Percentiles rank a stretch among this genome's conserved stretches.
phyloP scores from a whole-genome alignment of 805 yeast species.

The Pichia californica region DNA sequence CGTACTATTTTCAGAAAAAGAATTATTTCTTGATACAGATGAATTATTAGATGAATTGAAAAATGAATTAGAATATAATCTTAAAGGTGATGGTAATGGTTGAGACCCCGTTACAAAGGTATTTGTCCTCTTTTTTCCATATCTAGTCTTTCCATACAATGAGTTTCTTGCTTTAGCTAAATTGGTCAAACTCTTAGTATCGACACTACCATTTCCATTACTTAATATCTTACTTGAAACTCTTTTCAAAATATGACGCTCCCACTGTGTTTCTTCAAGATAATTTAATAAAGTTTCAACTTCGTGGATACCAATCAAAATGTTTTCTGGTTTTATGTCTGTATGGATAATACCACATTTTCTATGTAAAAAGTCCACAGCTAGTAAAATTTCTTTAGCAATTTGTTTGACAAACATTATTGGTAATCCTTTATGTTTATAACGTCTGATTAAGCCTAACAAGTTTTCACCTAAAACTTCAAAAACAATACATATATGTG shows the following conservation, averaged over 20 bases:
- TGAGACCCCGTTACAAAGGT: conserved; percentile 86
- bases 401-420: conserved; percentile 50
- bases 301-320: conserved; percentile 46
- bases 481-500: conserved; percentile 93
- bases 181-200: conserved; percentile 10
- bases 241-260: conserved; percentile 27
- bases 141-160: conserved; percentile 29
- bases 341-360: conserved; percentile 67
- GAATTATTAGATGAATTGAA: conserved; percentile 21
- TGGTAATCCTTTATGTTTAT: conserved; percentile 45
- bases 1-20: not conserved
- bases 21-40: not conserved
- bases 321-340: conserved; percentile 73
- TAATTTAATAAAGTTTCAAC: conserved; percentile 44
- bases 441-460: conserved; percentile 75
- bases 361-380: conserved; percentile 52
- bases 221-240: conserved; percentile 21
- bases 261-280: conserved; percentile 35
- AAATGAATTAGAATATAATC: conserved; percentile 38
- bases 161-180: conserved; percentile 16
- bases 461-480: conserved; percentile 95
- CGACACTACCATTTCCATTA: conserved; percentile 12
- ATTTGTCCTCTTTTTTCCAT: conserved; percentile 47
- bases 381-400: conserved; percentile 47
- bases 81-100: conserved; percentile 83